A percentile compares a stretch with the other conserved stretches of the same genome.
Conservation (phyloP, 1,139 yeast genomes). For the Suhomyces anneliseae region DNA sequence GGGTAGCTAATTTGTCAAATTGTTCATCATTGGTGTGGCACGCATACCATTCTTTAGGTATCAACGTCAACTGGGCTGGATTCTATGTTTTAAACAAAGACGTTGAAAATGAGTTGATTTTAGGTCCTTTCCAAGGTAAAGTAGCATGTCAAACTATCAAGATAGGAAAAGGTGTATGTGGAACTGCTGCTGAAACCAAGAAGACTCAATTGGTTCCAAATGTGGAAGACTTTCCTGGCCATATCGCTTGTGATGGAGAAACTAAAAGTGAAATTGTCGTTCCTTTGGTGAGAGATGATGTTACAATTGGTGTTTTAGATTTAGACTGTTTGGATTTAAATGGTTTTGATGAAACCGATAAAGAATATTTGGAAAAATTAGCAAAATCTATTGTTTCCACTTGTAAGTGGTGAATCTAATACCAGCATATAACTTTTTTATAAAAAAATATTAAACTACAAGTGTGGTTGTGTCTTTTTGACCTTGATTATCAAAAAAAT, state of each 20-base stretch:
- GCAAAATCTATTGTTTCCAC: constrained; percentile 51
- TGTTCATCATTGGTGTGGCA: constrained; percentile 87
- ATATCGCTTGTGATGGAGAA: constrained; percentile 96
- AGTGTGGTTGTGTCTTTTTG: background rate
- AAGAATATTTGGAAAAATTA: constrained; percentile 56
- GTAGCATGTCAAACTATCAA: constrained; percentile 88
- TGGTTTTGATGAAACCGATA: constrained; percentile 71
- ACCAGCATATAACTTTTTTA: background rate
- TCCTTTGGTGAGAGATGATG: constrained; percentile 57
- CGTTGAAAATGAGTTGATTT: constrained; percentile 48
- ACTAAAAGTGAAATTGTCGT: constrained; percentile 92
- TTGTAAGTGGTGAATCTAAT: constrained; percentile 38
- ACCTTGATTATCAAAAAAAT: too few species aligned
- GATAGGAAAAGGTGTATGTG: constrained; percentile 89
- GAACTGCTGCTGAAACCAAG: constrained; percentile 63
- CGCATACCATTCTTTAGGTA: constrained; percentile 63
- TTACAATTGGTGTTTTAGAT: constrained; percentile 75
- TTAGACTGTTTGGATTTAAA: constrained; percentile 67
- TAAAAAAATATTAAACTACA: background rate
- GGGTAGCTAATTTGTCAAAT: constrained; percentile 89
- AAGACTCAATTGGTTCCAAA: constrained; percentile 73
- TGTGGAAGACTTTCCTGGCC: constrained; percentile 82
- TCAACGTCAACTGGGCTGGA: constrained; percentile 88
- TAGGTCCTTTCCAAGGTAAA: constrained; percentile 96
- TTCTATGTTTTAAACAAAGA: constrained; percentile 60